phyloP scores from a whole-genome alignment of 345 rosid species.

The Isatis tinctoria region DNA sequence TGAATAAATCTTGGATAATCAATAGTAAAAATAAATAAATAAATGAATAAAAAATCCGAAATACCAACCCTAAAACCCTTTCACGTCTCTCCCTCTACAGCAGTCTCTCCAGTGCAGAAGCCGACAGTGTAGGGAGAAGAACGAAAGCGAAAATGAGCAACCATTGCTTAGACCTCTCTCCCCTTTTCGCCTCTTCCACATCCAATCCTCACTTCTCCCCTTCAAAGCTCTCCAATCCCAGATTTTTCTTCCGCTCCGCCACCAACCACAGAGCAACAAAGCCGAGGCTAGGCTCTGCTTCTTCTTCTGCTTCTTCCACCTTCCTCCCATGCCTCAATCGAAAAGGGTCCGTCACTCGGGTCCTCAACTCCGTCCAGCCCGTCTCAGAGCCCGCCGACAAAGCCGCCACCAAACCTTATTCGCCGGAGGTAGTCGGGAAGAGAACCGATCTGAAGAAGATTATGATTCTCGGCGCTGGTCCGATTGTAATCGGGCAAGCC shows the following conservation, averaged over 20 bases:
- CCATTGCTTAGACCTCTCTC: constrained; percentile 35
- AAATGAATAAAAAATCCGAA: not conserved
- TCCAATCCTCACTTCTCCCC: constrained; percentile 21
- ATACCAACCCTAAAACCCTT: constrained; percentile 34
- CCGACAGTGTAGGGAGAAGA: constrained; percentile 4
- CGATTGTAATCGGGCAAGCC: constrained; percentile 96
- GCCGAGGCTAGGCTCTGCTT: not conserved
- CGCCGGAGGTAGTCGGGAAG: constrained; percentile 38
- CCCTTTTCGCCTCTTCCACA: constrained; percentile 24
- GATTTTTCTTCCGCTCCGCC: constrained; percentile 25
- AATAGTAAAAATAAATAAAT: not conserved
- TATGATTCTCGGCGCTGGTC: constrained; percentile 93
- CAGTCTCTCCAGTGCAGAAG: constrained; percentile 15
- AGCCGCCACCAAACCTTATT: not conserved
- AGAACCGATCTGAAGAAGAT: constrained; percentile 87
- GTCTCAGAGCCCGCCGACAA: constrained; percentile 13
- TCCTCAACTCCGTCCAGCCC: constrained; percentile 7
- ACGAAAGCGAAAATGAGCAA: constrained; percentile 25
- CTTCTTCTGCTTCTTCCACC: not conserved
- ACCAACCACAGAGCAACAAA: constrained; percentile 14
- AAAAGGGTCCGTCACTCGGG: not conserved
- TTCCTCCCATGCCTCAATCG: constrained; percentile 34
- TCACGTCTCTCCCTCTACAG: not conserved
- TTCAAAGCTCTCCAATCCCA: constrained; percentile 5
- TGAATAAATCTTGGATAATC: not conserved